Percentiles rank a stretch among this genome's conserved stretches.
Evolutionary conservation across 1,284 basidiomycete genomes (phyloP).

Genomic region (Papiliotrema flavescens): DNA sequence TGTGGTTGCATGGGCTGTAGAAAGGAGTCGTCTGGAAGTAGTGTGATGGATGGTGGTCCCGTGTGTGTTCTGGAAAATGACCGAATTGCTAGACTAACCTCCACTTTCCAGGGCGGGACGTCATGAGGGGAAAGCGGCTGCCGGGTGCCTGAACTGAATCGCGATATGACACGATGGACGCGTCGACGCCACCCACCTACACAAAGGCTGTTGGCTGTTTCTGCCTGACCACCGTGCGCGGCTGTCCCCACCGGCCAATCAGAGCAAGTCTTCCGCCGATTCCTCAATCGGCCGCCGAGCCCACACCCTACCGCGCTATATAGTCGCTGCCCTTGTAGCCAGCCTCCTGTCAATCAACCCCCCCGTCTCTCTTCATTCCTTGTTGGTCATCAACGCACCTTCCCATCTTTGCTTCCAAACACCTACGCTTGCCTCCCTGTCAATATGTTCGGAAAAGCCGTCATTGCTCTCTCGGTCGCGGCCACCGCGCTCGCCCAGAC

Average conservation of each 20-base stretch:
- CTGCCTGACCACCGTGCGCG: too few relatives aligned
- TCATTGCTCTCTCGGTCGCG: slow-evolving; percentile 25
- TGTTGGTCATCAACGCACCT: background rate
- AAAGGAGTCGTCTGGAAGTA: too few relatives aligned
- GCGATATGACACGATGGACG: background rate
- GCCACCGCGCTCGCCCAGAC: slow-evolving; percentile 30
- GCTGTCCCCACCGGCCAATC: too few relatives aligned
- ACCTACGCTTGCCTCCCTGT: slow-evolving; percentile 3
- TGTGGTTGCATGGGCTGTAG: too few relatives aligned
- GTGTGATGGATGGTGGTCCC: too few relatives aligned
- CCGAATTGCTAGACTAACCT: too few relatives aligned
- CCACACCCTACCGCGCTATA: background rate
- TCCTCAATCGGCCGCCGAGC: background rate
- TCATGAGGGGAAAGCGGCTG: too few relatives aligned
- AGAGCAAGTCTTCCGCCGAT: background rate
- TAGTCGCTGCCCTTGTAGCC: background rate
- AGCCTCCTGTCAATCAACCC: background rate
- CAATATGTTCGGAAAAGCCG: slow-evolving; percentile 25
- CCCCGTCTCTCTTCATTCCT: background rate
- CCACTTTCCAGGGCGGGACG: too few relatives aligned
- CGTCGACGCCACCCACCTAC: background rate
- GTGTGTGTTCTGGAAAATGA: too few relatives aligned
- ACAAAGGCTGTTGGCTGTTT: background rate
- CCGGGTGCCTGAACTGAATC: too few relatives aligned
- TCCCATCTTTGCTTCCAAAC: slow-evolving; percentile 5